Base-by-base conservation (phyloP, 768 basidiomycete genomes). In the Mycena floridula region DNA sequence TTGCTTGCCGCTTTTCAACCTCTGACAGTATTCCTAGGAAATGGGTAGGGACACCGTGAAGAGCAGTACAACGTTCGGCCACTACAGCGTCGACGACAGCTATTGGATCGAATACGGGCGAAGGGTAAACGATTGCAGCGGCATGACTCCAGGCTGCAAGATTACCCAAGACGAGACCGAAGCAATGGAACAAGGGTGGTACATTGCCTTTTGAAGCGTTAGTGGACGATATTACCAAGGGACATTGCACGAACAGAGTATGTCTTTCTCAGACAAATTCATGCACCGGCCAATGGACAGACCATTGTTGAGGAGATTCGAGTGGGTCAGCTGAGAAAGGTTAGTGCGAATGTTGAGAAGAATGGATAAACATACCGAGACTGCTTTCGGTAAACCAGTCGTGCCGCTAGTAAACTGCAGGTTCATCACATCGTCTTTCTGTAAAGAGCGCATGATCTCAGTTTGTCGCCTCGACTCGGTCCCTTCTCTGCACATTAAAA, bases 381-480 rank as follows among this genome's bases (percentile, higher is more conserved):
- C 89, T 15, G 86, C 89, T 60, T 91, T 92, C 0, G 89, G 88
- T 0, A 69, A 57, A 12, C 87, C 89, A 2, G 89, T 89, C 8
- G 89, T 89, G 3, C 87, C 87, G 52, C 88, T 89, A 25, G 89
- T 91, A 55, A 90, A 92, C 55, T 92, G 89, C 46, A 92, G 53
- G 54, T 89, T 92, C 39, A 89, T 80, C 4, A 89, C 69, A 23
- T 91, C 89, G 45, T 87, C 79, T 32, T 77, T 74, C 6, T 70
- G 42, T 43, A 82, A 54, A 3, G 66, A 66, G 16, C 50, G 47
- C 27, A 56, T 54, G 3, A 74, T 62, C n/a, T 72, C 65, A 42
- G 65, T 63, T 40, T 82, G 73, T 16, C 67, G 43, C 26, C 57
- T 55, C 21, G 53, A 59, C 55, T 82, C 79, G 0, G 62, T 58